Evolutionary conservation across 2,329 filamentous ascomycete species (phyloP).

Genomic region (Talaromyces sp.): DNA sequence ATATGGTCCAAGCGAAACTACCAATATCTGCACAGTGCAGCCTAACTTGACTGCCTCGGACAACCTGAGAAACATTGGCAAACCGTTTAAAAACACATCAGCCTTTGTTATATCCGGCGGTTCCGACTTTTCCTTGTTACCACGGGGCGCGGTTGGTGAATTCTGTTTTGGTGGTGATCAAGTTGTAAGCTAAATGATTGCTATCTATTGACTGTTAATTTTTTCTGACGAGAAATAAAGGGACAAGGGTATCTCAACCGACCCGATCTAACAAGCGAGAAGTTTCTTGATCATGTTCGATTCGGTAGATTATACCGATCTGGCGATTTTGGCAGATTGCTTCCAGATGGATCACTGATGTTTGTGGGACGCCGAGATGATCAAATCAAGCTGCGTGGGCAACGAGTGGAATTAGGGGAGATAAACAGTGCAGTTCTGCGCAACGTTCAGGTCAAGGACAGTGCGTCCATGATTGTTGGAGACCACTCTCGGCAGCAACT

Average conservation of each 20-base stretch:
- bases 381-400: slow-evolving; percentile 76
- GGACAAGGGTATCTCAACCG: slow-evolving; percentile 67
- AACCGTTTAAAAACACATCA: slow-evolving; percentile 70
- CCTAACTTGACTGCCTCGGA: slow-evolving; percentile 54
- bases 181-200: slow-evolving; percentile 48
- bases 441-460: slow-evolving; percentile 53
- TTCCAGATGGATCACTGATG: slow-evolving; percentile 69
- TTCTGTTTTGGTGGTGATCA: slow-evolving; percentile 84
- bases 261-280: slow-evolving; percentile 57
- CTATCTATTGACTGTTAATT: background rate
- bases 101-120: slow-evolving; percentile 56
- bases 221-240: slow-evolving; percentile 11
- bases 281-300: slow-evolving; percentile 63
- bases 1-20: slow-evolving; percentile 81
- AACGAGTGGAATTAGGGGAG: slow-evolving; percentile 73
- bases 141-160: slow-evolving; percentile 71
- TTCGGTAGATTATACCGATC: slow-evolving; percentile 76
- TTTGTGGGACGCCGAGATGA: slow-evolving; percentile 72
- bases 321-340: slow-evolving; percentile 75
- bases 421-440: slow-evolving; percentile 61
- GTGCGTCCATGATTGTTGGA: slow-evolving; percentile 58
- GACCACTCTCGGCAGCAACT: slow-evolving; percentile 50
- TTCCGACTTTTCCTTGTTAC: slow-evolving; percentile 51
- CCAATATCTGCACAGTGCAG: slow-evolving; percentile 79
- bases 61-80: slow-evolving; percentile 70